Conservation (phyloP, 169 alveolate species). For the Theileria annulata region DNA sequence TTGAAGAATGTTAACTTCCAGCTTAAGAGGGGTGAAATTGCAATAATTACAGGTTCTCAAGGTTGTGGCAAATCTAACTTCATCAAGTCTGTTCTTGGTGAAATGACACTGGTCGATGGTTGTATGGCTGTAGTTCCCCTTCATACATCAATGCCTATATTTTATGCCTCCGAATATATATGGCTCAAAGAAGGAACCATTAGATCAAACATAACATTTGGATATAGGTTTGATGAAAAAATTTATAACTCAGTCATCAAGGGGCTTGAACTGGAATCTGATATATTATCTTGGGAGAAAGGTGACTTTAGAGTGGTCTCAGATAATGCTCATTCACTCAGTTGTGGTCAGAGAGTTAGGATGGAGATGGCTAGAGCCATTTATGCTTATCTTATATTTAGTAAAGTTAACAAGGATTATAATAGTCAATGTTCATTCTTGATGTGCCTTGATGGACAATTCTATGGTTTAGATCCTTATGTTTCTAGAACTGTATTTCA, state of each 20-base stretch:
- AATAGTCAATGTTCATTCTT: constrained; percentile 39
- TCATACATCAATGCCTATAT: constrained; percentile 47
- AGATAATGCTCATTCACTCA: constrained; percentile 63
- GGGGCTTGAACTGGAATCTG: constrained; percentile 33
- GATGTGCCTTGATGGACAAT: constrained; percentile 70
- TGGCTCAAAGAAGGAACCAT: constrained; percentile 55
- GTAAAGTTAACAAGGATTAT: constrained; percentile 38
- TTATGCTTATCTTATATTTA: constrained; percentile 69
- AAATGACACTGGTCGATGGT: constrained; percentile 54
- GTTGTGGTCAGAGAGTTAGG: constrained; percentile 93
- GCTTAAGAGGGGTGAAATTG: constrained; percentile 40
- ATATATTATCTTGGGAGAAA: constrained; percentile 45
- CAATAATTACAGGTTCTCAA: constrained; percentile 45
- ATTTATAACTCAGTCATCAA: constrained; percentile 26
- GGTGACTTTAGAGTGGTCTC: constrained; percentile 51
- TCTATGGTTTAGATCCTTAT: constrained; percentile 67
- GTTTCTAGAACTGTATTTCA: constrained; percentile 58
- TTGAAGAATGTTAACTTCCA: constrained; percentile 16
- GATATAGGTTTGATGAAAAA: constrained; percentile 41
- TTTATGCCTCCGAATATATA: constrained; percentile 51
- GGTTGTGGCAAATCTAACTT: constrained; percentile 61
- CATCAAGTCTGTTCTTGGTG: constrained; percentile 59
- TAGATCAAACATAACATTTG: constrained; percentile 44
- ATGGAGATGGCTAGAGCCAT: constrained; percentile 90
- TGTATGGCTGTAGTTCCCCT: constrained; percentile 60